Base-by-base conservation (phyloP, 345 rosid species). In the Iberis pinnata region DNA sequence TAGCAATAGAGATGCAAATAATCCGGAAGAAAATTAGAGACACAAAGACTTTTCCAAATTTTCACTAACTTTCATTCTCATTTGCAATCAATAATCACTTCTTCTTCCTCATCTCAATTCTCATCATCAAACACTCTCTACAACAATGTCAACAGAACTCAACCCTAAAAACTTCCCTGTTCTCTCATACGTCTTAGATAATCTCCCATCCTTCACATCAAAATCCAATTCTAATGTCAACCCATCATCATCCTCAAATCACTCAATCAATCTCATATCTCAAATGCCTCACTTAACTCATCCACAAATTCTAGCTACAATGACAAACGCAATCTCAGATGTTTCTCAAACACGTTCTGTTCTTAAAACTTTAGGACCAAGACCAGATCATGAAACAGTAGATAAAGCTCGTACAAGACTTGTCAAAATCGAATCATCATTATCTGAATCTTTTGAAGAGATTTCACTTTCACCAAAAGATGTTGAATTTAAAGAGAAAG, bases 321-420 rank as follows among this genome's bases (percentile, higher is more conserved):
- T 92, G 98, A 75, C 78, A 39, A 63, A 46, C 59, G 89, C 90
- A 12, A 73, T 88, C 56, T 38, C 78, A 32, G 88, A 85, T 61
- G 97, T 92, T 0, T 54, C 88, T 42, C 90, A 85, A 58, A 83
- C 94, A 42, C 93, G 97, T 39, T 69, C 94, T 40, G 63, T 92
- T 16, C 95, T 92, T 46, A 83, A 60, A 9, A 81, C 83, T 49
- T 73, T 92, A 10, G 98, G 98, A 4, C 88, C 89, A 0, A 83
- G 97, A 9, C 98, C 98, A 18, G 93, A 83, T 66, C 98, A 85
- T 69, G 95, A 88, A 76, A 54, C 88, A 42, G 81, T 92, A 16
- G 98, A 92, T 70, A 56, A 27, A 16, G 95, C 98, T 16, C 84
- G 71, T 22, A 39, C 78, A 3, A 77, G 73, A 39, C 76, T 92